Base-by-base conservation (phyloP, 768 basidiomycete genomes). In the Podaxis sp. region DNA sequence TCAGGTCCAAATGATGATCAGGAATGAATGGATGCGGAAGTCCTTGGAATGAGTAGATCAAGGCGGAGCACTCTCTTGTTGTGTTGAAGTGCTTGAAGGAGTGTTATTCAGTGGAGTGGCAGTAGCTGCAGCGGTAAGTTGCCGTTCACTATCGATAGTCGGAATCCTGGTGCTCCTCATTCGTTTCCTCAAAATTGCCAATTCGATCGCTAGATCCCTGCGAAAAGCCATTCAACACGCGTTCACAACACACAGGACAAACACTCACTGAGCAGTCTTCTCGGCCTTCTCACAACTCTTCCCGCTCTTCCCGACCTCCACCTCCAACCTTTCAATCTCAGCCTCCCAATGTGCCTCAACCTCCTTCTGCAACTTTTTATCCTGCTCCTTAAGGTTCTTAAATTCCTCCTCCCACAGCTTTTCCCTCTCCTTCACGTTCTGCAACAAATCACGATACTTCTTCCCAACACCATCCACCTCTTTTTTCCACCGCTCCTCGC, bases 381-480 rank as follows among this genome's bases (percentile, higher is more conserved):
- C 80, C 64, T 86, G 80, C 27, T 76, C 77, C 62, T 76, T 76
- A 53, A 88, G 71, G 61, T 72, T 73, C 70, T 80, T 78, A 51
- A 89, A 50, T 11, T 63, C 75, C 63, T 76, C 76, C 61, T 73
- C 72, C 61, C 79, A 75, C 14, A 73, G 73, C 27, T 72, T 73
- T 55, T 82, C 81, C n/a, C 77, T 77, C 25, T 71, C 74, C 74
- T 84, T 78, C 61, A 88, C 76, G 70, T 90, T 84, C 67, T 88
- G 83, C 13, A 87, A 72, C 36, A 92, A 72, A 63, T 78, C 75
- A 56, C 75, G 73, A 66, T 93, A 93, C 77, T 91, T 91, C 69
- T 82, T 82, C 50, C 85, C 86, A 54, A 87, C 67, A 23, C 77
- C 78, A 68, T 92, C 88, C 10, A 82, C 85, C 71, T 94, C 92